Conservation (phyloP, 805 yeast species). For the Kurtzmaniella fragi region DNA sequence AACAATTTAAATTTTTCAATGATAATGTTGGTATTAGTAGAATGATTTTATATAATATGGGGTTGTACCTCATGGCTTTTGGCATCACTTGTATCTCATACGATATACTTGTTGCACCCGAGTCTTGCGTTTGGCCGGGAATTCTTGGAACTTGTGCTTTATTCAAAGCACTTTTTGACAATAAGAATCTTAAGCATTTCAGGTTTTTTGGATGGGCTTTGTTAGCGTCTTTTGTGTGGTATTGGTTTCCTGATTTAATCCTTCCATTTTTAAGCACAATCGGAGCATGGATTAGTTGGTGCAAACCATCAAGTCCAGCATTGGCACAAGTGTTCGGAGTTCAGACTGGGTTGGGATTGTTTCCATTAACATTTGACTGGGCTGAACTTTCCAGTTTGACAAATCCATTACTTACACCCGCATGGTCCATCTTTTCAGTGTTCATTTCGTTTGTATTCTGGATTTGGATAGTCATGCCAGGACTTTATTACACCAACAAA, state of each 20-base stretch:
- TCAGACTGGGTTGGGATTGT: conserved; percentile 8
- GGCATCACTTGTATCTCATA: conserved; percentile 3
- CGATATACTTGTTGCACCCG: conserved; percentile 5
- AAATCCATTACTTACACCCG: conserved; percentile 11
- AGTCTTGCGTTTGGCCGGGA: conserved; percentile 6
- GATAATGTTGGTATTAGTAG: conserved; percentile 5
- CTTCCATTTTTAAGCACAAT: conserved; percentile 4
- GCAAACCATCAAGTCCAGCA: conserved; percentile 5
- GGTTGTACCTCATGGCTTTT: conserved; percentile 5
- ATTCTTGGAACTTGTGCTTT: conserved; percentile 6
- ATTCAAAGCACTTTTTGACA: conserved; percentile 6
- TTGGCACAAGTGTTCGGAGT: conserved; percentile 10
- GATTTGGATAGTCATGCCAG: conserved; percentile 15
- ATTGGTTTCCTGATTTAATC: conserved; percentile 13
- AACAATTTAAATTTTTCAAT: conserved; percentile 8
- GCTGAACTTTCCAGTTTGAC: conserved; percentile 5
- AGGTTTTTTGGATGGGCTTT: conserved; percentile 12
- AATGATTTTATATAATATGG: conserved; percentile 7
- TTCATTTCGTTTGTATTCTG: conserved; percentile 10
- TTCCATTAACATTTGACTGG: conserved; percentile 12
- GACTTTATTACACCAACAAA: conserved; percentile 16
- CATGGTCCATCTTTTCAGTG: conserved; percentile 8
- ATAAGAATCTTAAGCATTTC: conserved; percentile 8
- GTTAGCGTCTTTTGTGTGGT: conserved; percentile 13
- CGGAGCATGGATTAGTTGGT: conserved; percentile 9